phyloP scores from a whole-genome alignment of 2,329 filamentous ascomycete species.

The Cytospora paraplurivora region DNA sequence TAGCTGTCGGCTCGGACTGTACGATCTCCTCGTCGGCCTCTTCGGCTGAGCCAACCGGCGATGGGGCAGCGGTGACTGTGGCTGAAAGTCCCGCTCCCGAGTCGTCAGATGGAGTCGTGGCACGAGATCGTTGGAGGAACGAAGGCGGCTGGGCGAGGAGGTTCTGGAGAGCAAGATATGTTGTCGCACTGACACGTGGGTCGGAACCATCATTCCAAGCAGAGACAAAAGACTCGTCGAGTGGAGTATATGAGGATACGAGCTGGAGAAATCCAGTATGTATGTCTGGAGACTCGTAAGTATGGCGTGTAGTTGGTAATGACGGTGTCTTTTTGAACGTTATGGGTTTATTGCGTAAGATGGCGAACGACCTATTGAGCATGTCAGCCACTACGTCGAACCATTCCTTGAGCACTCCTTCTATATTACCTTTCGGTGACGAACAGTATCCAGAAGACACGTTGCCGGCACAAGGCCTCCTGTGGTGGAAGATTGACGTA shows the following conservation, averaged over 20 bases:
- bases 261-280: constrained; percentile 62
- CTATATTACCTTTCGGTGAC: constrained; percentile 58
- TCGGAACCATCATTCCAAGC: constrained; percentile 63
- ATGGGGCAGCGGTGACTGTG: constrained; percentile 23
- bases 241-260: constrained; percentile 61
- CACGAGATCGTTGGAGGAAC: constrained; percentile 35
- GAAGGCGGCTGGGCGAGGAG: constrained; percentile 39
- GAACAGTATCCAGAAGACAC: constrained; percentile 65
- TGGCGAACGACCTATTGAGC: constrained; percentile 52
- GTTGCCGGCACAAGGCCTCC: constrained; percentile 55
- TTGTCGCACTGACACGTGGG: constrained; percentile 38
- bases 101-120: constrained; percentile 34
- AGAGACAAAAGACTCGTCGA: constrained; percentile 64
- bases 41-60: constrained; percentile 21
- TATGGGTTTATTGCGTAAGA: constrained; percentile 64
- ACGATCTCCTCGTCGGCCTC: constrained; percentile 50
- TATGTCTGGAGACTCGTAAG: constrained; percentile 55
- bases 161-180: constrained; percentile 41
- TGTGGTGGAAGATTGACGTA: constrained; percentile 52
- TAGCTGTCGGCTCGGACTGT: constrained; percentile 56
- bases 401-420: constrained; percentile 1
- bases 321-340: constrained; percentile 62
- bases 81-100: constrained; percentile 32
- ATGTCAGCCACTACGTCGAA: constrained; percentile 35
- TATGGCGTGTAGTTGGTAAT: constrained; percentile 53